These are phyloP conservation scores for Hypomontagnella monticulosa DNA, from an alignment of 495 filamentous ascomycete species.

Conservation along the genomic window DNA sequence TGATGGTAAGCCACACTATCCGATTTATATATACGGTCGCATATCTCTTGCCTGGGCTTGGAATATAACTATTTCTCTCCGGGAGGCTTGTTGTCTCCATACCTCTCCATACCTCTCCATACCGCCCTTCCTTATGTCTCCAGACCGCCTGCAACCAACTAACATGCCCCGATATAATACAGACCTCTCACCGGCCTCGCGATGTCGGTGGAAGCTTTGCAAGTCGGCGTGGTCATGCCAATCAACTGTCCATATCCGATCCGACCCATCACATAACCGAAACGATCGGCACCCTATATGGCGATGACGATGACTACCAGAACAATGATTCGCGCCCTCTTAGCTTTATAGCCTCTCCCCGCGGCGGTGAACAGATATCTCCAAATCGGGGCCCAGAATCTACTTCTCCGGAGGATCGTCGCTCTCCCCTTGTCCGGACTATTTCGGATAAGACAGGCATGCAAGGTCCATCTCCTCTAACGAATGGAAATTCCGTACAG, in stretches of 20 bases:
- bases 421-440: constrained; percentile 53
- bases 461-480: constrained; percentile 13
- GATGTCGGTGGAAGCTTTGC: constrained; percentile 65
- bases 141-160: constrained; percentile 28
- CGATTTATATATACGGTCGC: constrained; percentile 22
- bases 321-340: constrained; percentile 55
- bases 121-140: not conserved
- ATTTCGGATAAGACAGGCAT: constrained; percentile 51
- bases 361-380: constrained; percentile 50
- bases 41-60: constrained; percentile 16
- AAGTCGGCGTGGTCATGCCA: constrained; percentile 64
- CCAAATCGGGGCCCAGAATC: constrained; percentile 34
- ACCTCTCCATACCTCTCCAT: not conserved
- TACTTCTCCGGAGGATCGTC: constrained; percentile 48
- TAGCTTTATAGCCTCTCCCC: constrained; percentile 57
- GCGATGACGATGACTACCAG: constrained; percentile 73
- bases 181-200: constrained; percentile 66
- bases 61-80: constrained; percentile 3
- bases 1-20: constrained; percentile 47
- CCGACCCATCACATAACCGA: constrained; percentile 96
- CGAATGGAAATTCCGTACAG: constrained; percentile 41
- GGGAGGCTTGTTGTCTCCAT: constrained; percentile 11
- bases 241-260: constrained; percentile 67
- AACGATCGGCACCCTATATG: constrained; percentile 96
- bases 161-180: constrained; percentile 14